Base-by-base conservation (phyloP, 306 rosid genomes). In the Cucumis hystrix region DNA sequence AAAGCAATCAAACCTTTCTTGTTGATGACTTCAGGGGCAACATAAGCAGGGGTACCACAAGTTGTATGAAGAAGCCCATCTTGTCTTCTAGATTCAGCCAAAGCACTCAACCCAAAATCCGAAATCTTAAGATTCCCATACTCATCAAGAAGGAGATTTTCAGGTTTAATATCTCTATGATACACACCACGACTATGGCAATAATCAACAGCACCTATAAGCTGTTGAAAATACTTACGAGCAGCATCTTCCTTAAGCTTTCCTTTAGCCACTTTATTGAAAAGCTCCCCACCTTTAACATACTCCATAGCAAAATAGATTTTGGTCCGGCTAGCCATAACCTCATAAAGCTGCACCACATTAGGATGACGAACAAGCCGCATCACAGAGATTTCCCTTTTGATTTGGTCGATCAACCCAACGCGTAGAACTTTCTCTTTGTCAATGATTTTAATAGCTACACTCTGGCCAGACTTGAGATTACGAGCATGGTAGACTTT, bases 21-120 rank as follows among this genome's bases (percentile, higher is more conserved):
- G 41, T 72, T 51, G 60, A 72, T 72, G 60, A 89, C 87, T 81
- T 89, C 93, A 13, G 89, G 93, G 0, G 93, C 91, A 17, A 89
- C 87, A 66, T 89, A 89, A 0, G 89, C 91, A 21, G 91, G 91
- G 1, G 93, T 89, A 0, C 93, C 93, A 41, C 93, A 89, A 79
- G 87, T 87, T 2, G 93, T 89, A 83, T 89, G 91, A 21, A 85
- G 86, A 78, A 88, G 75, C 1, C 88, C 92, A 58, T 88, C 92
- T 66, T 86, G 87, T 72, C 88, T 41, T 5, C 85, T 84, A 54
- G 87, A 84, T 82, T 89, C 91, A 0, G 89, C 84, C 47, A 87
- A 86, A 0, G 93, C 91, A 23, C 89, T 84, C 0, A 89, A 76
- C 1, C 93, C 93, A 10, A 89, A 89, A 74, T 89, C 91, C 0